Evolutionary conservation across 768 basidiomycete genomes (phyloP), one percentile per base, ranked within the genome.

Genomic region (Phaffia tasmanica): DNA sequence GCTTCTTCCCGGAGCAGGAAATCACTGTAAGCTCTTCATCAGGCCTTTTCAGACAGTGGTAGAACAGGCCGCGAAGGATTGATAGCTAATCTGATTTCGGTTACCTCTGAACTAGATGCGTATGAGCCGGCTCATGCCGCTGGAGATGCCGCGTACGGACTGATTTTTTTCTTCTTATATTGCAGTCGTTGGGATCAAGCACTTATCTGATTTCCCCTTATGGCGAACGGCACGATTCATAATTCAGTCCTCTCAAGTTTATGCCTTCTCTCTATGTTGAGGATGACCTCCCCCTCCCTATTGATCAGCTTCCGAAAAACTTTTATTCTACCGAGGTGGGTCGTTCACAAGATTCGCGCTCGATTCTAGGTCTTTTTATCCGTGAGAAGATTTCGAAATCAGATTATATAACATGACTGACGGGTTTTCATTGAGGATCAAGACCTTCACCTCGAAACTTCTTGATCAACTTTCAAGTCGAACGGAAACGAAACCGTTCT

Each of bases 401-500:
- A 42, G 35, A 4, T 42, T 42, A 42, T 42, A 11, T 42, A 15
- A 21, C 18, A 29, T 2, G 3, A 3, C 15, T 49, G 23, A 49
- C 23, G 14, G 1, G 70, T 69, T 1, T 71, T 70, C 25, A 35
- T 72, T 48, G 9, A 57, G 15, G 69, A 70, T 27, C 63, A 70
- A 55, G 46, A 65, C 46, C 19, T 61, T 61, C 59, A 61, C 59
- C 6, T 48, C 59, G 1, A 61, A 61, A 18, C 59, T 61, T 7
- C 35, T 61, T 23, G 30, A 46, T 19, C 59, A 61, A 25, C 59
- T 61, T 23, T 11, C 19, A 8, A 27, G 25, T 16, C 35, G 59
- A 65, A 70, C 72, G 21, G 46, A 65, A 50, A 29, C 8, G 2
- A 74, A 72, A 56, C 74, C 75, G 16, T 75, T 75, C 70, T 74